Evolutionary conservation across 116 monocot genomes (phyloP), one percentile per base, ranked within the genome.

Genomic region (Phalaenopsis hybrid): DNA sequence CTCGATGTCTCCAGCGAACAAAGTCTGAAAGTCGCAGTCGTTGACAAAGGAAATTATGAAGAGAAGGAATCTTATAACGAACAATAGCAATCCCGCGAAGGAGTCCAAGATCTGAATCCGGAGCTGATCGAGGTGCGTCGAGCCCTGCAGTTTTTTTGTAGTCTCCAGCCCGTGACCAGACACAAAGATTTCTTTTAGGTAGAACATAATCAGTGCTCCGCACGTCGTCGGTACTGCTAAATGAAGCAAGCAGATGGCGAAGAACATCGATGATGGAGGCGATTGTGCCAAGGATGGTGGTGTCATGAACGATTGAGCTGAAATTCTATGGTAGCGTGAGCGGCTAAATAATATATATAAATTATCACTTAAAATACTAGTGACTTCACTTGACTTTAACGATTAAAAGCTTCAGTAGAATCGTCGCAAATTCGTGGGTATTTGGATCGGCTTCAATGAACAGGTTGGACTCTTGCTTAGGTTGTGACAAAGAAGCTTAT

Each of bases 11-110:
- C 91, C 94, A 49, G 94, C 94, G 80, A 96, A 96, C 83, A 96
- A 96, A 33, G 81, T 76, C 91, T 96, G 96, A 76, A 96, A 96
- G 23, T 94, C 94, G 6, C 85, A 78, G 78, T 94, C 96, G 46
- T 75, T 81, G 75, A 96, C 91, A 81, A 96, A 96, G 65, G 92
- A 83, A 23, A 94, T 94, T 92, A 96, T 96, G 96, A 97, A 92
- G 81, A 97, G 90, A 15, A 96, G 85, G 76, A 88, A 81, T 17
- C 96, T 94, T 49, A 96, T 85, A 37, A 79, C 88, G 76, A 96
- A 88, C 21, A 96, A 83, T 44, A 96, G 87, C 41, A 97, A 83
- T 17, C 96, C 96, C 31, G 94, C 94, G 87, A 96, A 96, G 67
- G 96, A 94, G n/a, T 94, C 92, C 44, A 92, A 92, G 63, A 85